Evolutionary conservation across 148 eudicot genomes (phyloP).

Genomic region (Amaranthus hypochondriacus): DNA sequence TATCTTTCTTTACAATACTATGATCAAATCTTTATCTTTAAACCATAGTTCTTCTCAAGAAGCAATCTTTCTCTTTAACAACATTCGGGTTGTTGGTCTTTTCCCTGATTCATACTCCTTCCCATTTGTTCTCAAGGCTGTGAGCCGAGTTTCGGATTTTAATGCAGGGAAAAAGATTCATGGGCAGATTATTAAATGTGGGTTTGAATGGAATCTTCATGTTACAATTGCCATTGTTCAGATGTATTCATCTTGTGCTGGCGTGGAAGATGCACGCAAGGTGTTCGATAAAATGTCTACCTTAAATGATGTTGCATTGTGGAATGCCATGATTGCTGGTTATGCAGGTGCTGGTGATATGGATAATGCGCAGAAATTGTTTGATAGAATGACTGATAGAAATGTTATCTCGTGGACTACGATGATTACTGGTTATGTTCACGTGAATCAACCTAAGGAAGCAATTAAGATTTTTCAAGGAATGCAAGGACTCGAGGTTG

Average conservation of each 20-base stretch:
- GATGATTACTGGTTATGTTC: constrained; percentile 54
- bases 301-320: constrained; percentile 35
- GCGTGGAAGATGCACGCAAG: constrained; percentile 34
- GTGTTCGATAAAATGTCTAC: constrained; percentile 46
- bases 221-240: constrained; percentile 34
- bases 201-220: constrained; percentile 31
- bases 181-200: constrained; percentile 34
- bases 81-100: constrained; percentile 30
- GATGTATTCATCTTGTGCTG: constrained; percentile 32
- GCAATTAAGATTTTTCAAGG: constrained; percentile 38
- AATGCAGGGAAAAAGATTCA: constrained; percentile 41
- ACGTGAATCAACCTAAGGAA: constrained; percentile 28
- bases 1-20: constrained; percentile 39
- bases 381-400: constrained; percentile 43
- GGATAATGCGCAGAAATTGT: constrained; percentile 33
- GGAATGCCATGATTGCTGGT: constrained; percentile 67
- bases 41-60: constrained; percentile 26
- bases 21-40: constrained; percentile 40
- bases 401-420: constrained; percentile 81
- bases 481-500: constrained; percentile 49
- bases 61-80: constrained; percentile 31
- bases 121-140: constrained; percentile 51
- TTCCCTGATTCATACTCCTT: constrained; percentile 41
- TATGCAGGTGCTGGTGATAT: constrained; percentile 37
- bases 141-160: constrained; percentile 17